Evolutionary conservation across 805 yeast genomes (phyloP).

Genomic region (Hanseniaspora nectarophila): DNA sequence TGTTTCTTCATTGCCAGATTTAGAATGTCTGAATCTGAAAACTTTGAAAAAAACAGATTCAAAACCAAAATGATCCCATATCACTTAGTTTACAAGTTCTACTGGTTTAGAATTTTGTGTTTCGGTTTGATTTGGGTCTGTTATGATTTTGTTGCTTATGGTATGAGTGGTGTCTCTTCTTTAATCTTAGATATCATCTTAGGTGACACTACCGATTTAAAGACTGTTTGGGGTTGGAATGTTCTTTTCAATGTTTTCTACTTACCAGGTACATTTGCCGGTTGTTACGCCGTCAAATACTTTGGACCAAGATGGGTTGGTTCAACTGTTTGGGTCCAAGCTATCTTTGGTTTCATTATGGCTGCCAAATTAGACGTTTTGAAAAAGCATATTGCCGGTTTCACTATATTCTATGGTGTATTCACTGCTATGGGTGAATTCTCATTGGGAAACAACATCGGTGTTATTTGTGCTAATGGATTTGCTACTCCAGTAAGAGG

Average conservation of each 20-base stretch:
- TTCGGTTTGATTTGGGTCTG: conserved; percentile 79
- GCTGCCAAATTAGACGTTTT: conserved; percentile 55
- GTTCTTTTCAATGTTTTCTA: conserved; percentile 79
- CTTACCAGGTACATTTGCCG: conserved; percentile 82
- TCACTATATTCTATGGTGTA: conserved; percentile 80
- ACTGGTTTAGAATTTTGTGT: conserved; percentile 66
- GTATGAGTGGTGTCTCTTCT: conserved; percentile 76
- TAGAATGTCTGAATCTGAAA: conserved; percentile 61
- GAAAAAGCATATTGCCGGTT: conserved; percentile 55
- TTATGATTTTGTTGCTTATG: conserved; percentile 79
- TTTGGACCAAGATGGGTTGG: conserved; percentile 83
- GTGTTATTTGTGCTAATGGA: conserved; percentile 76
- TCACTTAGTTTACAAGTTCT: conserved; percentile 57
- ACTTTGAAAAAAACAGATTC: conserved; percentile 60
- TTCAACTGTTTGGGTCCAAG: conserved; percentile 50
- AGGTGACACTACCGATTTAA: conserved; percentile 44
- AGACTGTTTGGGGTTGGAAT: conserved; percentile 83
- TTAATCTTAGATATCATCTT: conserved; percentile 51
- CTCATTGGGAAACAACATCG: conserved; percentile 80
- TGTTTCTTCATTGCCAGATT: conserved; percentile 66
- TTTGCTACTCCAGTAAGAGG: conserved; percentile 82
- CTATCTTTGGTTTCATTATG: conserved; percentile 71
- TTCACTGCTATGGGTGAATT: conserved; percentile 82
- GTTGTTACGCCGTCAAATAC: conserved; percentile 73
- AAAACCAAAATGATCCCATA: conserved; percentile 51